These are phyloP conservation scores for Spergularia bocconei DNA, from an alignment of 148 eudicot genomes.

Conservation along the genomic window DNA sequence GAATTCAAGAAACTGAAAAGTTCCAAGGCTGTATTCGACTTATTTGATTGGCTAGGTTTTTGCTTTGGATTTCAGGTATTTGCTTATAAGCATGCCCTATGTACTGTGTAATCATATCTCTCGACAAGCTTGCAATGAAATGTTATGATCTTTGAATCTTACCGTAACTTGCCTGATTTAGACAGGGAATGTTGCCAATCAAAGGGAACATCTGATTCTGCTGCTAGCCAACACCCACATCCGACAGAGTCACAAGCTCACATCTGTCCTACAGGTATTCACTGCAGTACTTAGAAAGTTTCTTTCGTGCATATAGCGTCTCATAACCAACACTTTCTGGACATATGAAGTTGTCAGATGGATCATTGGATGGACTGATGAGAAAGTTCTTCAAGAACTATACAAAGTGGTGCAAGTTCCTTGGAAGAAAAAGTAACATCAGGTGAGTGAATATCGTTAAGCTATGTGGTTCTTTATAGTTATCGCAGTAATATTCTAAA, in stretches of 20 bases:
- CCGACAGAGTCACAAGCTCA: conserved; percentile 55
- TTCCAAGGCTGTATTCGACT: conserved; percentile 45
- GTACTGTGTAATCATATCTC: not conserved
- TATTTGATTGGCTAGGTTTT: conserved; percentile 88
- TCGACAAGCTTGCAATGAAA: not conserved
- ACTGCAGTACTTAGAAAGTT: conserved; percentile 5
- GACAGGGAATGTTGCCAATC: conserved; percentile 92
- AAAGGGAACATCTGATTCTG: conserved; percentile 87
- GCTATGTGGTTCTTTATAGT: not conserved
- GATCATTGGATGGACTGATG: conserved; percentile 76
- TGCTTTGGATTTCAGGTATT: conserved; percentile 85
- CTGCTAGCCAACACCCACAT: conserved; percentile 84
- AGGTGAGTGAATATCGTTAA: conserved; percentile 41
- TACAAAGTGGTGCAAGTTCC: conserved; percentile 93
- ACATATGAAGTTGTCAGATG: conserved; percentile 61
- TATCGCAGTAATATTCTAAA: not conserved
- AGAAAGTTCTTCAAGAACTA: conserved; percentile 93
- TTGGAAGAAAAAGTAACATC: conserved; percentile 75
- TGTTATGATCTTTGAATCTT: not conserved
- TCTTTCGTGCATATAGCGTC: not conserved
- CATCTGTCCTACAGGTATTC: conserved; percentile 55
- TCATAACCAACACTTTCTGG: conserved; percentile 8
- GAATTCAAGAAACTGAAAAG: conserved; percentile 45
- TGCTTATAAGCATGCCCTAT: not conserved
- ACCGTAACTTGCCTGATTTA: conserved; percentile 22